Evolutionary conservation across 2,329 filamentous ascomycete genomes (phyloP), one percentile per base, ranked within the genome.

Genomic region (Trichophyton equinum): DNA sequence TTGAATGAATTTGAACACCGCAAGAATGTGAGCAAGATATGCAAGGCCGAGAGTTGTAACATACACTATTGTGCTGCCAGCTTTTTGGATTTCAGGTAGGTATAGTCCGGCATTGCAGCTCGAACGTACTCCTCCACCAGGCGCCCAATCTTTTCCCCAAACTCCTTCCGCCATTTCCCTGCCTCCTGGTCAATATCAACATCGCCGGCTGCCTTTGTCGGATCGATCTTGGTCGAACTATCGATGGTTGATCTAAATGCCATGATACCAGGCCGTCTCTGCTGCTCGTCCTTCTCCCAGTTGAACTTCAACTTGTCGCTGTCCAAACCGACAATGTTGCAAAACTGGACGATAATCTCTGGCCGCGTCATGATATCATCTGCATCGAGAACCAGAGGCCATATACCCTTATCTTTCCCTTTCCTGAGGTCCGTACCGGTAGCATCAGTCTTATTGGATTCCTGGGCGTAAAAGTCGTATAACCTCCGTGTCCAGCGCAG

Each of bases 51-150:
- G 6, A 2, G n/a, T 15, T 15, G 1, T 44, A 18, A 18, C 18
- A 6, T 44, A n/a, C 40, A 15, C n/a, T 47, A 2, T 22, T 49
- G 30, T 27, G 27, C 30, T 27, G 27, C 60, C n/a, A 64, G n/a
- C 33, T 55, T 61, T 49, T 18, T 62, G 2, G 64, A 68, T 61
- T 67, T 70, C 57, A 77, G 59, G 62, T 71, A 76, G 62, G 73
- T 70, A 65, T 77, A 77, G 60, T 76, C 73, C 22, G 69, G 67
- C 73, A 76, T 74, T 1, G 73, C 70, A 33, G 67, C 67, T 47
- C 63, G 20, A 15, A 73, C 71, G 25, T 63, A 63, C 49, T 65
- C 64, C 61, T 70, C 67, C 44, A 74, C 56, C 13, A 65, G 33
- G n/a, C 38, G 33, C 11, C 65, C 69, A 7, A 62, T 51, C 55